Conservation (phyloP, 305 asterid species). For the Fraxinus angustifolia region DNA sequence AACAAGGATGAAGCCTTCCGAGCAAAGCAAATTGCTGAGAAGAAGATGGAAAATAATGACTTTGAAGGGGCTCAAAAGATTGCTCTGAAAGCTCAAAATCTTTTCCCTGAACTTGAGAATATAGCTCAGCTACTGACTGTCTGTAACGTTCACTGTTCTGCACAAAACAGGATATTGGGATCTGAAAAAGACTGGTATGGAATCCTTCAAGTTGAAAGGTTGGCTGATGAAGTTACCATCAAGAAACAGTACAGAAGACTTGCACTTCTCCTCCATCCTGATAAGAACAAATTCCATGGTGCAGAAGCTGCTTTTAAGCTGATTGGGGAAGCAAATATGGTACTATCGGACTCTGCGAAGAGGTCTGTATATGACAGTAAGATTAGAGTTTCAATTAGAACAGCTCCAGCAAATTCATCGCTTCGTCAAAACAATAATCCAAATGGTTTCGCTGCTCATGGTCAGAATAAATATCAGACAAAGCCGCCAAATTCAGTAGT, state of each 20-base stretch:
- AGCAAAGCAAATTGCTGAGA: slow-evolving; percentile 77
- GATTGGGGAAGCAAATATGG: slow-evolving; percentile 71
- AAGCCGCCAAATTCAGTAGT: slow-evolving; percentile 31
- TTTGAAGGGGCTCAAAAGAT: slow-evolving; percentile 70
- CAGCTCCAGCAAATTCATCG: slow-evolving; percentile 40
- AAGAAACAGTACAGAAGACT: slow-evolving; percentile 78
- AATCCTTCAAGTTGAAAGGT: slow-evolving; percentile 70
- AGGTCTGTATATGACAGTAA: slow-evolving; percentile 57
- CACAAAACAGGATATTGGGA: slow-evolving; percentile 46
- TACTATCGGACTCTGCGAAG: slow-evolving; percentile 57
- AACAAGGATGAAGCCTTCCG: slow-evolving; percentile 84
- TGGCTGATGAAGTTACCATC: slow-evolving; percentile 52
- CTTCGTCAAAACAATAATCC: slow-evolving; percentile 29
- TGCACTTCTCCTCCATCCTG: slow-evolving; percentile 87
- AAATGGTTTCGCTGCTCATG: slow-evolving; percentile 36
- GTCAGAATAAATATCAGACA: slow-evolving; percentile 32
- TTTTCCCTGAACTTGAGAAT: slow-evolving; percentile 70
- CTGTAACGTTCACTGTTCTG: slow-evolving; percentile 79
- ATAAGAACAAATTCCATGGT: slow-evolving; percentile 84
- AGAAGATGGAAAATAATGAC: slow-evolving; percentile 63
- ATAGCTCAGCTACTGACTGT: slow-evolving; percentile 63
- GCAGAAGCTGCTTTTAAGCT: slow-evolving; percentile 89
- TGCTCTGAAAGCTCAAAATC: slow-evolving; percentile 67
- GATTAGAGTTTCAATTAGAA: slow-evolving; percentile 32
- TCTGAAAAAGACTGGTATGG: slow-evolving; percentile 79